Percentiles rank a stretch among this genome's conserved stretches.
These are phyloP conservation scores for Heimioporus sp. DNA, from an alignment of 768 basidiomycete genomes.

Conservation along the genomic window DNA sequence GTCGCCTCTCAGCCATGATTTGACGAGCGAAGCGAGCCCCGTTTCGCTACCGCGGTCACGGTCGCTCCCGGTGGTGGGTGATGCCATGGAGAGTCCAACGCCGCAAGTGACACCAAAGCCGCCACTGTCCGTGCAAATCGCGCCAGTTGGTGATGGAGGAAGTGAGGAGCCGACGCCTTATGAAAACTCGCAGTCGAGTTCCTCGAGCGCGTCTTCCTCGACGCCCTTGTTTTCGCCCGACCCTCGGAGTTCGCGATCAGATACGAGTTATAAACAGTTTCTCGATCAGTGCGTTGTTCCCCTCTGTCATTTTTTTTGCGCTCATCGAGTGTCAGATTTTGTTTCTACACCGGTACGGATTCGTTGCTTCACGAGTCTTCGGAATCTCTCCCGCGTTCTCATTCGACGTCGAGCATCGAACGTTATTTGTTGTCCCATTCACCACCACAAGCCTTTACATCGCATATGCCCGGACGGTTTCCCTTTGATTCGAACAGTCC, in stretches of 20 bases:
- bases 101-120: slow-evolving; percentile 6
- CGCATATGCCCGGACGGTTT: slow-evolving; percentile 25
- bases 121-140: slow-evolving; percentile 11
- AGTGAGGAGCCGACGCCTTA: slow-evolving; percentile 48
- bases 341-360: slow-evolving; percentile 73
- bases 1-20: slow-evolving; percentile 34
- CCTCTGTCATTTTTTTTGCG: neutral
- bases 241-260: slow-evolving; percentile 21
- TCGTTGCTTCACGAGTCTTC: slow-evolving; percentile 29
- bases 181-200: slow-evolving; percentile 40
- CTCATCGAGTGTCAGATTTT: slow-evolving; percentile 50
- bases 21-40: slow-evolving; percentile 21
- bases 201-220: slow-evolving; percentile 44
- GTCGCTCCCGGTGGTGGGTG: slow-evolving; percentile 35
- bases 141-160: slow-evolving; percentile 15
- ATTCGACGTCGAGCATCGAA: slow-evolving; percentile 56
- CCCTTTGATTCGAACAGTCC: slow-evolving; percentile 27
- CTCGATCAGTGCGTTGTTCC: slow-evolving; percentile 54
- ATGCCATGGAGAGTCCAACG: slow-evolving; percentile 8
- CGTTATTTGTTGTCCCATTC: slow-evolving; percentile 41
- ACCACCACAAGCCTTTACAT: slow-evolving; percentile 29
- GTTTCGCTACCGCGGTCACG: slow-evolving; percentile 29
- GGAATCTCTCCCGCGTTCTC: slow-evolving; percentile 36
- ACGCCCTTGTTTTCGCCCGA: slow-evolving; percentile 43
- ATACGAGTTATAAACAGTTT: slow-evolving; percentile 58